A percentile compares a stretch with the other conserved stretches of the same genome.
Evolutionary conservation across 2,329 filamentous ascomycete genomes (phyloP).

Genomic region (Aspergillus felis): DNA sequence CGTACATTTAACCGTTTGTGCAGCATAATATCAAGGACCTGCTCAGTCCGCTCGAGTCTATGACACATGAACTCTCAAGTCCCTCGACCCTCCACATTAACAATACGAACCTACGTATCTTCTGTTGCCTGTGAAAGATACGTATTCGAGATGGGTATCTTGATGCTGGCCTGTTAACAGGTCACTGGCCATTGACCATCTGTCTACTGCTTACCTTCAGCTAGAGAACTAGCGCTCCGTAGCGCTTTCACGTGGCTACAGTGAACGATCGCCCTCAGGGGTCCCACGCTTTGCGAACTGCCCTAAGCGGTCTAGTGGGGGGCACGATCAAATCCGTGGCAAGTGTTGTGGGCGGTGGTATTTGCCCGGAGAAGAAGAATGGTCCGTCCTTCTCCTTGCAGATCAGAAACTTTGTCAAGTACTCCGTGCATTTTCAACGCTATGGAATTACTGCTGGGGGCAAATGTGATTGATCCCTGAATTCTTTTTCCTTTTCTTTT

Average conservation of each 20-base stretch:
- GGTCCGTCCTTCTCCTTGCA: not conserved
- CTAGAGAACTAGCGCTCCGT: not conserved
- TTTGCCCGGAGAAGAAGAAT: not conserved
- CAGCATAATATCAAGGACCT: not conserved
- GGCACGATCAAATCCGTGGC: not conserved
- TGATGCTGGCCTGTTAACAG: no score
- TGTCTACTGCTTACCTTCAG: no score
- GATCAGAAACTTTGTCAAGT: not conserved
- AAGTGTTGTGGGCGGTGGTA: not conserved
- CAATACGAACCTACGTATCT: not conserved
- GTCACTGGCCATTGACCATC: no score
- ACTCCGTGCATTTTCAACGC: not conserved
- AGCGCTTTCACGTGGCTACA: constrained; percentile 19
- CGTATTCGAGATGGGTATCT: not conserved
- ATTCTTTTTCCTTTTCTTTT: no score
- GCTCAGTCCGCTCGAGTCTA: no score
- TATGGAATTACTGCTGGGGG: no score
- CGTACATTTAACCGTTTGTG: not conserved
- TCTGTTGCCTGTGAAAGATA: not conserved
- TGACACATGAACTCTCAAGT: no score
- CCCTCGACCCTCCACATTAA: no score
- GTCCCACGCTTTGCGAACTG: constrained; percentile 18
- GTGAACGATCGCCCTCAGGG: constrained; percentile 22
- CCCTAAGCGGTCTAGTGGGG: constrained; percentile 10
- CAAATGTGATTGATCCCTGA: no score